Base-by-base conservation (phyloP, 1,284 basidiomycete species). In the Ceratobasidium sp. region DNA sequence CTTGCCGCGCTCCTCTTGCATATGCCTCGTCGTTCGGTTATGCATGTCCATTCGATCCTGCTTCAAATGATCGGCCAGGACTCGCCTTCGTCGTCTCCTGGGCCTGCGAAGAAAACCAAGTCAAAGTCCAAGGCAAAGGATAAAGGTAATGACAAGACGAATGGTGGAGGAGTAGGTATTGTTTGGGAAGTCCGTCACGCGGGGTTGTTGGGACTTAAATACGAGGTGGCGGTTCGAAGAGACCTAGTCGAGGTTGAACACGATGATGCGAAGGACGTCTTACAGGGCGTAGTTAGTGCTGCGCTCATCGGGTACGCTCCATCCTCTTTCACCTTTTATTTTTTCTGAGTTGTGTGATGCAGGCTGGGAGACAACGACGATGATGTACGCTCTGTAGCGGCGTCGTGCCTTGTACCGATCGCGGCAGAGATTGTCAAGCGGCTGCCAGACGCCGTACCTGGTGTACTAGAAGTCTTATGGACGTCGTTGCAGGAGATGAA, bases 121-220 rank as follows among this genome's bases (percentile, higher is more conserved):
- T 84, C 44, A 84, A 84, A 85, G 84, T 71, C 87, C 82, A 80
- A 86, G 83, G 86, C 80, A 79, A 87, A 83, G 77, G 79, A 23
- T n/a, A n/a, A n/a, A n/a, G n/a, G n/a, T n/a, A n/a, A n/a, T n/a
- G n/a, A n/a, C 20, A 20, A 39, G 7, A 63, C 60, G 13, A 84
- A 87, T 72, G 79, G 83, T 61, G 70, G 86, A 84, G 60, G n/a
- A n/a, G n/a, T 96, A 98, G 85, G 91, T 26, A 51, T 76, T 3
- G 73, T 97, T 4, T 99, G 98, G 98, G 96, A 99, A 86, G 94
- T 99, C 69, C 90, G 98, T 69, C 98, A 99, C 86, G 97, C 98
- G 2, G 98, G 98, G 44, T 86, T 99, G 75, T 89, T 99, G 3
- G 98, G 98, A 0, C 92, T 99, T 85, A 98, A 98, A 86, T 99